Base-by-base conservation (phyloP, 768 basidiomycete species). In the Xerocomellus dryophilus region DNA sequence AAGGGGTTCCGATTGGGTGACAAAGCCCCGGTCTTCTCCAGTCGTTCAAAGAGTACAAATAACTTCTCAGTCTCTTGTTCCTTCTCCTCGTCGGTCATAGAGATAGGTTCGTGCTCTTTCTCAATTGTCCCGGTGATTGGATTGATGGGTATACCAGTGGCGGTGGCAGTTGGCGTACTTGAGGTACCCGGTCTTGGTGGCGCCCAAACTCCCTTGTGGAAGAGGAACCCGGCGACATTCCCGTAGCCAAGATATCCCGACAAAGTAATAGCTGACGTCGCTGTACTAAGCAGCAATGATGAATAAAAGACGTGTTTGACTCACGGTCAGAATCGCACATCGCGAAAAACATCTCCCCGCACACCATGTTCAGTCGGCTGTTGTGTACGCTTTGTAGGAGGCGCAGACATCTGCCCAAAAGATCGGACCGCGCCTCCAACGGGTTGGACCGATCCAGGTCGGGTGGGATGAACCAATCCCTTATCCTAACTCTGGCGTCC, bases 41-140 rank as follows among this genome's bases (percentile, higher is more conserved):
- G 75, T 43, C 95, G 77, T 58, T 97, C 91, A 64, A 99, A 98
- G 18, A 98, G 76, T 32, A 89, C 84, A 64, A 98, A 92, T 39
- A 99, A 75, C 65, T 86, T 86, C 76, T 98, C 95, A 50, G 94
- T 88, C 73, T 99, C 97, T 10, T 73, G 74, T 66, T 97, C 93
- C 70, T 96, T 97, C 77, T 99, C 96, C 66, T 95, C 94, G 29
- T 95, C 87, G 1, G 93, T 88, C 94, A 99, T 96, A 46, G 82
- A 73, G 7, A 67, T 69, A 17, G 76, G 62, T 43, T 72, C 74
- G 3, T 71, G 68, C 50, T 72, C 70, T 34, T 49, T 53, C 50
- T 78, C 72, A 7, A 76, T 79, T 12, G 84, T 83, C n/a, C 93
- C 93, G 1, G 94, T 96, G 66, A 92, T 94, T 2, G 90, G 92